These are phyloP conservation scores for Rubroboletus satanas DNA, from an alignment of 768 basidiomycete genomes.

Conservation along the genomic window DNA sequence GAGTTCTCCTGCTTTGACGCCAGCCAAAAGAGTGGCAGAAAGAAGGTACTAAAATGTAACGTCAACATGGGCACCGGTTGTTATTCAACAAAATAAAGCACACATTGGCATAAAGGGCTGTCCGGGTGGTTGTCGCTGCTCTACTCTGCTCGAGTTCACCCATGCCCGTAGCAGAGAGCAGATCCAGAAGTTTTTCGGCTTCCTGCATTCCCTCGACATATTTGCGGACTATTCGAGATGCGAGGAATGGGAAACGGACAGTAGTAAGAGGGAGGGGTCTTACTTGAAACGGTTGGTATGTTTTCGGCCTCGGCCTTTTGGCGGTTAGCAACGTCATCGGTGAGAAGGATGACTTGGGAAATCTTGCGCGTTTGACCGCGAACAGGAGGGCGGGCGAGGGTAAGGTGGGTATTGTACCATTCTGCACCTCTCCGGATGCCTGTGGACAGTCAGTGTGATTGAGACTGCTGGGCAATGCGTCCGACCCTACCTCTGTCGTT, in stretches of 20 bases:
- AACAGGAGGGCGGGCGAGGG: constrained; percentile 46
- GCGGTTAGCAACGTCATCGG: constrained; percentile 85
- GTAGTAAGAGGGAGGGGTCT: background rate
- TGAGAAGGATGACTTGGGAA: constrained; percentile 74
- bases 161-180: constrained; percentile 67
- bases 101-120: constrained; percentile 75
- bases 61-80: background rate
- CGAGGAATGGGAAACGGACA: background rate
- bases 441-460: constrained; percentile 26
- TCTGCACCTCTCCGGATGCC: constrained; percentile 84
- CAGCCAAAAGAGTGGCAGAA: constrained; percentile 65
- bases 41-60: constrained; percentile 64
- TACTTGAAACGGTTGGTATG: constrained; percentile 62
- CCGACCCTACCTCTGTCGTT: constrained; percentile 77
- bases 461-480: background rate
- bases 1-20: constrained; percentile 78
- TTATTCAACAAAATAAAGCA: constrained; percentile 10
- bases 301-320: constrained; percentile 66
- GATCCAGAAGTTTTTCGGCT: constrained; percentile 67
- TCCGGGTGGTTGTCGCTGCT: constrained; percentile 48
- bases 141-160: constrained; percentile 62
- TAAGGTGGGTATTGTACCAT: constrained; percentile 83
- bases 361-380: constrained; percentile 46
- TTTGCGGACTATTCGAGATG: constrained; percentile 50
- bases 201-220: constrained; percentile 78